Evolutionary conservation across 139 green algal species (phyloP).

Genomic region (Trebouxia sp.): DNA sequence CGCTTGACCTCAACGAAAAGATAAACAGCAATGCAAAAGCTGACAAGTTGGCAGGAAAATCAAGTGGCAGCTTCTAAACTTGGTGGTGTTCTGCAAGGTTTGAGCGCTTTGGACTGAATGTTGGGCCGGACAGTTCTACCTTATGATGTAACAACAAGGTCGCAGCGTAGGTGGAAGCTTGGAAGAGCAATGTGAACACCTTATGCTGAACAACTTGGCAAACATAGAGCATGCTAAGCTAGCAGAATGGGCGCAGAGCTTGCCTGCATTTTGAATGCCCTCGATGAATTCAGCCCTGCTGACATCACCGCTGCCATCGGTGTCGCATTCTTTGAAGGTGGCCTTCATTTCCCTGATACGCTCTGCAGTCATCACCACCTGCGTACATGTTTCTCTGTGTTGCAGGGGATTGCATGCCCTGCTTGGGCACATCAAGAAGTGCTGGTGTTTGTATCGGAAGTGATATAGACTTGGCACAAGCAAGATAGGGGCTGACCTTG

Average conservation of each 20-base stretch:
- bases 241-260: too few relatives aligned
- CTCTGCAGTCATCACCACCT: constrained; percentile 4
- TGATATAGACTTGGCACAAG: background rate
- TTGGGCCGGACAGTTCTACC: too few relatives aligned
- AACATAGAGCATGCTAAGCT: background rate
- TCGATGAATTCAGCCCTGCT: background rate
- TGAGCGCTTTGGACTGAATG: too few relatives aligned
- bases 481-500: background rate
- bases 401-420: too few relatives aligned
- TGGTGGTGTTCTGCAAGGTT: background rate
- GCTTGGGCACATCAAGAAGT: background rate
- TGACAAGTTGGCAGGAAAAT: background rate
- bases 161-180: too few relatives aligned
- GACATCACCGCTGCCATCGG: background rate
- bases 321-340: constrained; percentile 10
- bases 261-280: constrained; percentile 13
- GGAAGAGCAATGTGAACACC: too few relatives aligned
- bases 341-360: constrained; percentile 5
- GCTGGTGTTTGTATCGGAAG: background rate
- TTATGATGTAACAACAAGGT: too few relatives aligned
- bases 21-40: background rate
- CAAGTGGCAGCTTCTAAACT: background rate
- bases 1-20: background rate
- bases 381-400: too few relatives aligned
- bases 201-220: background rate